Evolutionary conservation across 2,329 filamentous ascomycete genomes (phyloP).

Genomic region (Aureobasidium sp.): DNA sequence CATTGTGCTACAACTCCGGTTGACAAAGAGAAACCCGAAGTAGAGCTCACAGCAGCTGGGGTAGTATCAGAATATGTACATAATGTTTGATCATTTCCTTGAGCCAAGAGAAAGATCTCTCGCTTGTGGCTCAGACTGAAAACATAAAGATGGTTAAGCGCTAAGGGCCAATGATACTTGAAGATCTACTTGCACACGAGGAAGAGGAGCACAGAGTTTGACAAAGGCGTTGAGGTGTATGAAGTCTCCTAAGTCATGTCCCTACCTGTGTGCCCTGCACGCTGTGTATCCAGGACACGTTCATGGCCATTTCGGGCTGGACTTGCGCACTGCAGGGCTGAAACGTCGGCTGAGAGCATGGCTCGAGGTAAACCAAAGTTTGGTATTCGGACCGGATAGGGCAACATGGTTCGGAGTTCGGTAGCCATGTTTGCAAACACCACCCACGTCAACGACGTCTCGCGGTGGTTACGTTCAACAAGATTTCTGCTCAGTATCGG

Average conservation of each 20-base stretch:
- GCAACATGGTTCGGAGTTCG: not conserved
- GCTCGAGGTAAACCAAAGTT: not conserved
- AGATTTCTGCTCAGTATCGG: not conserved
- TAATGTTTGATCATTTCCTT: not conserved
- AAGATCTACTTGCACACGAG: slow-evolving; percentile 3
- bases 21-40: not conserved
- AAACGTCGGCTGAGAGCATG: not conserved
- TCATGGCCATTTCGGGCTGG: not conserved
- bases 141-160: not conserved
- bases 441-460: not conserved
- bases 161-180: not conserved
- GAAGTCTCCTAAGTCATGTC: not conserved
- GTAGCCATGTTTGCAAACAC: not conserved
- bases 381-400: not conserved
- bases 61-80: slow-evolving; percentile 8
- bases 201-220: not conserved
- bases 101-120: not conserved
- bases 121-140: not conserved
- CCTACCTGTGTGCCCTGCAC: not conserved
- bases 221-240: not conserved
- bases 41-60: not conserved
- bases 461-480: not conserved
- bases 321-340: not conserved
- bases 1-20: not conserved
- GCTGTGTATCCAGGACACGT: not conserved